Base-by-base conservation (phyloP, 495 filamentous ascomycete species). In the Pseudoneurospora amorphoporcata region DNA sequence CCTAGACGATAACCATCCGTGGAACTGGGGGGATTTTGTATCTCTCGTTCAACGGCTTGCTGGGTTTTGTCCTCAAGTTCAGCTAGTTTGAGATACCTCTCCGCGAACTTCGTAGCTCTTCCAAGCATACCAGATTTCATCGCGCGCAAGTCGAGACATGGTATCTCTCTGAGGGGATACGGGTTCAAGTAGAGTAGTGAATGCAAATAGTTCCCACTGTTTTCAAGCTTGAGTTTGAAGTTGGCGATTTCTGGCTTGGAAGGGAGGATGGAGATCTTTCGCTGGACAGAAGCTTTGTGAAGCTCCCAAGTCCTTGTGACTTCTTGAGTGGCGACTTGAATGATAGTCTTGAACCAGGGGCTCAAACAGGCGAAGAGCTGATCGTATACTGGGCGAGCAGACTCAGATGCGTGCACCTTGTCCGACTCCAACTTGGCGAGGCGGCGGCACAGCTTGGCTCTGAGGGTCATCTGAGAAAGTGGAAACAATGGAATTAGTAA, bases 361-460 rank as follows among this genome's bases (percentile, higher is more conserved):
- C 74, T 40, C 2, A 77, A 68, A 7, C 39, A 47, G 9, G 16
- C 39, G 19, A 82, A 79, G 39, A 79, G 74, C 10, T 7, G n/a
- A 3, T 76, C 74, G 38, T 70, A 42, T 19, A 10, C 19, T 45
- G 14, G 14, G 9, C 9, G 29, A 39, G 4, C 40, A 12, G 35
- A 4, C 43, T n/a, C 40, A 68, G 29, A 38, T 58, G 29, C 29
- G 38, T 41, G 43, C 5, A 68, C 10, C 10, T 65, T 75, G 35
- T 87, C 82, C 16, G 74, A 69, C 42, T 90, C 86, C 7, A 91
- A 53, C 76, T 92, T 91, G 7, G 84, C 86, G 58, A 91, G 79
- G 16, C 90, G 88, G 39, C 89, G 86, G 72, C 86, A 87, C 9
- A 92, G 81, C 73, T 91, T 91, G 16, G 83, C 70, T 45, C 71